Evolutionary conservation across 2,329 filamentous ascomycete genomes (phyloP), one percentile per base, ranked within the genome.

Genomic region (Truncatella angustata): DNA sequence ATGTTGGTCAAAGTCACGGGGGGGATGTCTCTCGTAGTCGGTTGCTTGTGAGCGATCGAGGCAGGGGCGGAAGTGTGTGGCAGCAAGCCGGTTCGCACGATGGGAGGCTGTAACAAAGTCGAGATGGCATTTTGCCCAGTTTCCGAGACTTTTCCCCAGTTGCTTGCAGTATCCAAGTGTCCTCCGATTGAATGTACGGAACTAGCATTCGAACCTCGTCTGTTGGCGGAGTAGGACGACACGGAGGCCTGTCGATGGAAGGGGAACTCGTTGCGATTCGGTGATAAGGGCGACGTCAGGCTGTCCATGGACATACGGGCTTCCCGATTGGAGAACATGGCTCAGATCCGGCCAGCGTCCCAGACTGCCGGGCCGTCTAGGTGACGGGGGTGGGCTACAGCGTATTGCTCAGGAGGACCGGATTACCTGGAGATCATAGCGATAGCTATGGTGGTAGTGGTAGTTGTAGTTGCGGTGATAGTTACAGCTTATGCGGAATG

Each of bases 61-160:
- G 74, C 69, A 2, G 89, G 82, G 3, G 87, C 84, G 2, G 86
- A 78, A 1, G 87, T 87, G 68, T 95, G 88, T 20, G 92, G 88
- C 50, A 91, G 78, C 46, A 96, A 80, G 52, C 93, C 92, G 2
- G 92, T 96, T 58, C 93, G 85, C 52, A 95, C 85, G 59, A 96
- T 96, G 3, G 93, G 90, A 24, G 91, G 87, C 65, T 96, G 90
- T 4, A 97, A 81, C n/a, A 97, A 80, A 1, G 91, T 96, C 7
- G 92, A 96, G 61, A 97, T 97, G 56, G 94, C 88, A 81, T 96
- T 97, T 62, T 92, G 89, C 10, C 87, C 85, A n/a, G 85, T 83
- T 70, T 96, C 91, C 32, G 77, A 70, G 12, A 83, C 70, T 14
- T 86, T 79, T 54, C 76, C 73, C 75, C 81, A 76, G 69, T 69